These are phyloP conservation scores for Aspergillus nanangensis DNA, from an alignment of 495 filamentous ascomycete genomes.

Conservation along the genomic window DNA sequence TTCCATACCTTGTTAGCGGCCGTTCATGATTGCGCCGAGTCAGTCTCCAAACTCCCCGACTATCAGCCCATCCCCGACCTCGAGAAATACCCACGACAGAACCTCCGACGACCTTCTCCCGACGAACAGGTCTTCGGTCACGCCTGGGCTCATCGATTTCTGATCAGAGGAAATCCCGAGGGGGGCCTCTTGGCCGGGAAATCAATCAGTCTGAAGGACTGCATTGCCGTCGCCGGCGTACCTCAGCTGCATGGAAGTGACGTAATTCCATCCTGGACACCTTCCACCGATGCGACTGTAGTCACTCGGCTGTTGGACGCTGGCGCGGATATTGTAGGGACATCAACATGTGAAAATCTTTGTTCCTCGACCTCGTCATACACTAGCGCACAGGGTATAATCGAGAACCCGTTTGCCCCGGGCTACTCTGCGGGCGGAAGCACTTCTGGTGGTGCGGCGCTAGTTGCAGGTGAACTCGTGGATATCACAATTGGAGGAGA, in stretches of 20 bases:
- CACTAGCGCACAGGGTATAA: conserved; percentile 44
- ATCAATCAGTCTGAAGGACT: conserved; percentile 62
- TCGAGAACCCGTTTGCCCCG: conserved; percentile 46
- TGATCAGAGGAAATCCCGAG: conserved; percentile 24
- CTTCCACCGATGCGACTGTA: conserved; percentile 39
- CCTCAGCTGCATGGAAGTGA: conserved; percentile 34
- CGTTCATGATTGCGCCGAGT: conserved; percentile 30
- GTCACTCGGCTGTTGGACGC: conserved; percentile 45
- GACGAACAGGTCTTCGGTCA: conserved; percentile 29
- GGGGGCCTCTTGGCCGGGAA: conserved; percentile 73
- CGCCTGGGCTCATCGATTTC: conserved; percentile 28
- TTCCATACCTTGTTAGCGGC: conserved; percentile 30
- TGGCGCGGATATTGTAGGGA: conserved; percentile 37
- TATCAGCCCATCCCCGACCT: conserved; percentile 26
- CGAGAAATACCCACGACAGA: conserved; percentile 24
- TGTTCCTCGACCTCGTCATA: conserved; percentile 40
- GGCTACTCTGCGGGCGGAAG: conserved; percentile 54
- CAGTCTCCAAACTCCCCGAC: conserved; percentile 23
- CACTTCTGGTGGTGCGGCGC: conserved; percentile 50
- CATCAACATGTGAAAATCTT: conserved; percentile 44
- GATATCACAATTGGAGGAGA: conserved; percentile 57
- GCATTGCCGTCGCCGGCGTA: conserved; percentile 35
- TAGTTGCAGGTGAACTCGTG: conserved; percentile 45
- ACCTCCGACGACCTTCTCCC: conserved; percentile 20
- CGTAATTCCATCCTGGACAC: conserved; percentile 35